Evolutionary conservation across 2,329 filamentous ascomycete genomes (phyloP).

Genomic region (Dendryphion nanum): DNA sequence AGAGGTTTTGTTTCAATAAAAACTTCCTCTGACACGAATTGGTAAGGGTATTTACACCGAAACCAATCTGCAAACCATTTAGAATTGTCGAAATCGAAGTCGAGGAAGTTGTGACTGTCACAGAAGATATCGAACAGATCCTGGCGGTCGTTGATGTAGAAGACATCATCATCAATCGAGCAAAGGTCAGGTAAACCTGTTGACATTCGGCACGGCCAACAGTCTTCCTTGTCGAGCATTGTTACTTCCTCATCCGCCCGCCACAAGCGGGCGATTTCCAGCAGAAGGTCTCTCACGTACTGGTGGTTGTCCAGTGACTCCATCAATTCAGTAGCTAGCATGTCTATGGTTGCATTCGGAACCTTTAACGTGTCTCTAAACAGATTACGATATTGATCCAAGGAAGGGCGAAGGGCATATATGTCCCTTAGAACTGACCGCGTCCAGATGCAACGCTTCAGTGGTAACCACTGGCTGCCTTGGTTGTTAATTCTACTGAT

Average conservation of each 20-base stretch:
- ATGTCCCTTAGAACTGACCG: not conserved
- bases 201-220: not conserved
- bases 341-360: slow-evolving; percentile 8
- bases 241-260: not conserved
- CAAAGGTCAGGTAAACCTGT: not conserved
- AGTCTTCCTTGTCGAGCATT: not conserved
- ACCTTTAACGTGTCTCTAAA: slow-evolving; percentile 7
- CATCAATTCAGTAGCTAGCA: slow-evolving; percentile 3
- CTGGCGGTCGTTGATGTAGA: slow-evolving; percentile 10
- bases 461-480: not conserved
- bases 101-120: slow-evolving; percentile 5
- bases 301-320: not conserved
- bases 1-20: not conserved
- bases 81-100: slow-evolving; percentile 7
- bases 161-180: not conserved
- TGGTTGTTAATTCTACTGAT: not conserved
- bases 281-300: not conserved
- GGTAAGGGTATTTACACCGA: not conserved
- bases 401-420: slow-evolving; percentile 4
- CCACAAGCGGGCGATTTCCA: not conserved
- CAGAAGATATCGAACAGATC: slow-evolving; percentile 7
- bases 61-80: slow-evolving; percentile 2
- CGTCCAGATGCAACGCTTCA: not conserved
- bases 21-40: not conserved
- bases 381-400: slow-evolving; percentile 6